Conservation (phyloP, 2,329 filamentous ascomycete genomes). For the Lachnum nothofagi region DNA sequence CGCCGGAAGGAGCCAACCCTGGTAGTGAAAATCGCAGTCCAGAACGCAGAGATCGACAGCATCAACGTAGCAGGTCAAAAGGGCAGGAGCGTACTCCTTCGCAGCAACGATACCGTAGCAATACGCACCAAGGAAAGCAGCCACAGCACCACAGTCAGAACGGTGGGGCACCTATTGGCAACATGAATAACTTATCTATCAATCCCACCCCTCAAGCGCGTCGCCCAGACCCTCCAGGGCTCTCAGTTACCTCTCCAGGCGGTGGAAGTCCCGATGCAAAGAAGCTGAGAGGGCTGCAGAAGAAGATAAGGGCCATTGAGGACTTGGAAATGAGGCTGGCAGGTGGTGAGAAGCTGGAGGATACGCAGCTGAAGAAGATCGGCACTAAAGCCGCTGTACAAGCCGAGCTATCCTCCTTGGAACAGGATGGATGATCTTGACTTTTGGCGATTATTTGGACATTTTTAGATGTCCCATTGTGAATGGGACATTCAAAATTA, state of each 20-base stretch:
- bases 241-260: slow-evolving; percentile 49
- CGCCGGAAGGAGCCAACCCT: slow-evolving; percentile 33
- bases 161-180: slow-evolving; percentile 8
- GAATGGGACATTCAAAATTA: no score
- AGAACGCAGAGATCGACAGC: slow-evolving; percentile 55
- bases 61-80: slow-evolving; percentile 50
- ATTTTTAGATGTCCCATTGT: no score
- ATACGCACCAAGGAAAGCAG: slow-evolving; percentile 36
- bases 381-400: slow-evolving; percentile 78
- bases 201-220: slow-evolving; percentile 18
- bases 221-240: slow-evolving; percentile 35
- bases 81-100: slow-evolving; percentile 40
- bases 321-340: slow-evolving; percentile 96
- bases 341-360: slow-evolving; percentile 91
- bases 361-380: slow-evolving; percentile 98
- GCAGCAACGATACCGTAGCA: slow-evolving; percentile 47
- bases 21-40: slow-evolving; percentile 55
- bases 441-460: no score
- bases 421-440: slow-evolving; percentile 23
- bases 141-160: slow-evolving; percentile 2
- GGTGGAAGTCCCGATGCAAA: slow-evolving; percentile 74
- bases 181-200: slow-evolving; percentile 34
- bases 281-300: slow-evolving; percentile 87
- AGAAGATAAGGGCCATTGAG: slow-evolving; percentile 97
- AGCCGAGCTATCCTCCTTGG: slow-evolving; percentile 65